Evolutionary conservation across 1,139 yeast genomes (phyloP), one percentile per base, ranked within the genome.

Genomic region (Hemisphaericaspora xylofermentans): DNA sequence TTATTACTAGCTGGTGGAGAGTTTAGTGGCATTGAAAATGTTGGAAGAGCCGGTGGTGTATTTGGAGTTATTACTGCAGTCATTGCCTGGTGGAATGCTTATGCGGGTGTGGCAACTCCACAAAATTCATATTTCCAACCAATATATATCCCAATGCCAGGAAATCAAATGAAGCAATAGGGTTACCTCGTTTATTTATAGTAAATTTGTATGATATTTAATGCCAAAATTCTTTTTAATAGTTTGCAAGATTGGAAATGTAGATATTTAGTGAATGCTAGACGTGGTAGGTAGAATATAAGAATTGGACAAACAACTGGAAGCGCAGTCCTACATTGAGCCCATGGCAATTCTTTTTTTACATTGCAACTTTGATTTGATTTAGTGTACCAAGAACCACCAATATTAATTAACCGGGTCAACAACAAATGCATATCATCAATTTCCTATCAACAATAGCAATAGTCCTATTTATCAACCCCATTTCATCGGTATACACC

Each of bases 1-100:
- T 45, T 70, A 32, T 57, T 72, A 32, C 63, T 68, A 51, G 71
- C 76, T 16, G 71, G 63, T 38, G 72, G 73, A 6, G 60, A 61
- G 17, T 60, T 74, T 39, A 56, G 67, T 31, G 64, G 59, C 13
- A 64, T 56, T 17, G 52, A 51, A 21, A 52, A 58, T 25, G 57
- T 61, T 38, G 50, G 60, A 35, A 63, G 61, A 39, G 78, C 74
- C 35, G 66, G 76, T 26, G 78, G 78, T 43, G 70, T 72, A 22
- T 50, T 70, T 46, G 70, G 72, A 12, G 63, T 72, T 45, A 55
- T 74, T 25, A 58, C 74, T 30, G 65, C 75, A 0, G 51, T 61
- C 35, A 50, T 66, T 42, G 77, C 74, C 1, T 72, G 66, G 63
- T 73, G 71, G 51, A 62, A 61, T 49, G 64, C 67, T 6, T 61